Evolutionary conservation across 345 rosid genomes (phyloP).

Genomic region (Corchorus olitorius): DNA sequence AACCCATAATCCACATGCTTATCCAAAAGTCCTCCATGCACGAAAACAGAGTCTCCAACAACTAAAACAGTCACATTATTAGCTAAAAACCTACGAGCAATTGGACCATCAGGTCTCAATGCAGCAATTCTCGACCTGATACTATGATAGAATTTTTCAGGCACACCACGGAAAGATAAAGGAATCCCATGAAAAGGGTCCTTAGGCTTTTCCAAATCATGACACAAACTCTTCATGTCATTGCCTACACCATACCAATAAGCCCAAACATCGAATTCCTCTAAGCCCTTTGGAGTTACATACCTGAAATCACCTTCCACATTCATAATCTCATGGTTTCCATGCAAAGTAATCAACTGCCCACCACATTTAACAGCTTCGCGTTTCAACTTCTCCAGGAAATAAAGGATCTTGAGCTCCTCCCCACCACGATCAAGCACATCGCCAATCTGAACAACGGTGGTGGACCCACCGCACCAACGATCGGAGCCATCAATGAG

Average conservation of each 20-base stretch:
- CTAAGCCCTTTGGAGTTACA: conserved; percentile 59
- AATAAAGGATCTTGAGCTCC: conserved; percentile 78
- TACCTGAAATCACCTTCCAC: conserved; percentile 79
- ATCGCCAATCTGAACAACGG: conserved; percentile 82
- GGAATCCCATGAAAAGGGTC: conserved; percentile 75
- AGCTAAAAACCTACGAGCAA: conserved; percentile 62
- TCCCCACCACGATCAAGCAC: conserved; percentile 91
- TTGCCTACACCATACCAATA: conserved; percentile 73
- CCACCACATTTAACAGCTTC: conserved; percentile 74
- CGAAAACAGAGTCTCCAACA: conserved; percentile 81
- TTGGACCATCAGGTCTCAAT: conserved; percentile 69
- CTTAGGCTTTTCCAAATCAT: conserved; percentile 47
- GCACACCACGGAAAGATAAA: conserved; percentile 44
- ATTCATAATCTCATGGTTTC: conserved; percentile 97
- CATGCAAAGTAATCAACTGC: conserved; percentile 71
- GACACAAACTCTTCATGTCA: conserved; percentile 62
- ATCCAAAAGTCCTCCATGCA: conserved; percentile 81
- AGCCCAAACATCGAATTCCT: conserved; percentile 74
- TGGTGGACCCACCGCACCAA: conserved; percentile 79
- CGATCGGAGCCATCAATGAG: conserved; percentile 57
- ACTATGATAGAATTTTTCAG: conserved; percentile 41
- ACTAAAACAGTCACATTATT: conserved; percentile 74
- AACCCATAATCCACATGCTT: conserved; percentile 73
- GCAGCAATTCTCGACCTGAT: conserved; percentile 86
- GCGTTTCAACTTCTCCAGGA: conserved; percentile 72